Evolutionary conservation across 2,329 filamentous ascomycete species (phyloP).

Genomic region (Aspergillus viridinutans): DNA sequence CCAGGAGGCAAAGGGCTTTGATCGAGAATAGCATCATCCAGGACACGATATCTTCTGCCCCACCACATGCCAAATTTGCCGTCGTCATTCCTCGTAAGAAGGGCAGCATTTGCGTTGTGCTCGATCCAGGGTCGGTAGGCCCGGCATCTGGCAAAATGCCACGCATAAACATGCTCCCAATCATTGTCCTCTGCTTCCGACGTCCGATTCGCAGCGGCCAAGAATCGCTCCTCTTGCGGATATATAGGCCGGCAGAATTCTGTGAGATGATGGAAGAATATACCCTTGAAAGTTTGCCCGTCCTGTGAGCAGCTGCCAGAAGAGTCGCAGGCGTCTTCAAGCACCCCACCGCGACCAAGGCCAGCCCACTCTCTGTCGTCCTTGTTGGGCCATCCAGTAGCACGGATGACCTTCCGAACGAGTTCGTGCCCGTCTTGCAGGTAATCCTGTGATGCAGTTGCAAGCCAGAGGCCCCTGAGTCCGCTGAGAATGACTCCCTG

Average conservation of each 20-base stretch:
- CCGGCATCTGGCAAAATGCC: conserved; percentile 60
- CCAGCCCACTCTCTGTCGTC: conserved; percentile 60
- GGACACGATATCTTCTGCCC: conserved; percentile 46
- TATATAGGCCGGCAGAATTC: conserved; percentile 69
- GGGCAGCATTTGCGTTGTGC: conserved; percentile 71
- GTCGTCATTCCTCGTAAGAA: conserved; percentile 60
- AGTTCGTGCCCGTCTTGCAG: conserved; percentile 76
- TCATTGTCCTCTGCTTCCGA: conserved; percentile 35
- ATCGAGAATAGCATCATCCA: conserved; percentile 10
- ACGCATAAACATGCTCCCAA: conserved; percentile 41
- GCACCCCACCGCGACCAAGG: conserved; percentile 70
- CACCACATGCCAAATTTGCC: conserved; percentile 88
- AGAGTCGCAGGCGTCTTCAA: conserved; percentile 82
- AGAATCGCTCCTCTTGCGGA: conserved; percentile 44
- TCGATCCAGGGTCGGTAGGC: conserved; percentile 70
- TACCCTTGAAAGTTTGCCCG: conserved; percentile 86
- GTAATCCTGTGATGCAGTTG: conserved; percentile 67
- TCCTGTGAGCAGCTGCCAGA: conserved; percentile 73
- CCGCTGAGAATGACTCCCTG: conserved; percentile 86
- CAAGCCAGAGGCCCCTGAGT: conserved; percentile 72
- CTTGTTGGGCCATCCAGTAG: conserved; percentile 66
- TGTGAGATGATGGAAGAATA: conserved; percentile 86
- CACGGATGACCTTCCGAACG: conserved; percentile 66
- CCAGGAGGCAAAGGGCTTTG: conserved; percentile 37
- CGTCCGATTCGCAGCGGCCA: conserved; percentile 27